These are phyloP conservation scores for Puccinia hordei DNA, from an alignment of 1,284 basidiomycete species.

Conservation along the genomic window DNA sequence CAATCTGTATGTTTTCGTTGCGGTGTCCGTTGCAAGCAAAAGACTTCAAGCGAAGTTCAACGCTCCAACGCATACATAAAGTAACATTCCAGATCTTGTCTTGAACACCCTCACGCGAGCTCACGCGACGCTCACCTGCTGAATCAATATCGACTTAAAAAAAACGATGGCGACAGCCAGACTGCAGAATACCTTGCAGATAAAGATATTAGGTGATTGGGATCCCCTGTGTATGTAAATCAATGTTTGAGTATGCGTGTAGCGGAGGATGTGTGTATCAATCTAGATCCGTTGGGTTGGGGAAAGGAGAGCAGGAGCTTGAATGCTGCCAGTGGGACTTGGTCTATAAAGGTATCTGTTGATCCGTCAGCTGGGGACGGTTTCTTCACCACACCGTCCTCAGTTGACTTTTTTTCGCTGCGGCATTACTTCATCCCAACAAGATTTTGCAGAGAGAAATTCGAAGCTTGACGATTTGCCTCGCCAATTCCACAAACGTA, in stretches of 20 bases:
- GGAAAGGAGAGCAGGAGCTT: slow-evolving; percentile 33
- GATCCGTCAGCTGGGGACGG: slow-evolving; percentile 7
- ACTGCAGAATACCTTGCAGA: too few species aligned
- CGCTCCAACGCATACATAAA: background rate
- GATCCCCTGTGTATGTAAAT: slow-evolving; percentile 35
- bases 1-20: background rate
- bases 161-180: background rate
- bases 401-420: slow-evolving; percentile 6
- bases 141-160: background rate
- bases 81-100: too few species aligned
- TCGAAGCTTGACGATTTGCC: slow-evolving; percentile 18
- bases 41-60: background rate
- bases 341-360: slow-evolving; percentile 21
- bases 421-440: slow-evolving; percentile 22
- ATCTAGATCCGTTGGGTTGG: slow-evolving; percentile 43
- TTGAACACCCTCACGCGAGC: too few species aligned
- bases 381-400: slow-evolving; percentile 11
- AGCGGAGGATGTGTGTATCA: slow-evolving; percentile 30
- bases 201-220: background rate
- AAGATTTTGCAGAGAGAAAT: slow-evolving; percentile 29
- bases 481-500: slow-evolving; percentile 22
- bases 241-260: slow-evolving; percentile 36
- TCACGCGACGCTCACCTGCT: too few species aligned
- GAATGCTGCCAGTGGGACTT: background rate
- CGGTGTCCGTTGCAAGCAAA: background rate